Evolutionary conservation across 2,329 filamentous ascomycete genomes (phyloP), one percentile per base, ranked within the genome.

Genomic region (Ophiostoma sp.): DNA sequence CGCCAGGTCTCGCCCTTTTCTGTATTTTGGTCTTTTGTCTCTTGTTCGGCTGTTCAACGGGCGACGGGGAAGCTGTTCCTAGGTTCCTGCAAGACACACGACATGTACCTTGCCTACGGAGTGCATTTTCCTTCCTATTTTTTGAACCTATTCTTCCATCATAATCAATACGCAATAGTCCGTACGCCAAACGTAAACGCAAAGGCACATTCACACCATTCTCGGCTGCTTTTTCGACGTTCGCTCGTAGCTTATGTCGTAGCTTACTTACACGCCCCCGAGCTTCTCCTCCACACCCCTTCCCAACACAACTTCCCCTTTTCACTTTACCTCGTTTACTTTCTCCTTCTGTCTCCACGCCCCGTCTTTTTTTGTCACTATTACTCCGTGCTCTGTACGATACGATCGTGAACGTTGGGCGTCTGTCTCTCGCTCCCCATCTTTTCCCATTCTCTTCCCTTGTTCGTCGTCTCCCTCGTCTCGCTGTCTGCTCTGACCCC

Each of bases 61-160:
- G 61, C 33, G 42, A 48, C 63, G 42, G 64, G 64, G 42, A 50
- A 50, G 64, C 17, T 69, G 42, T 69, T 69, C 64, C 64, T 69
- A 31, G 25, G 42, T 52, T 50, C 42, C 42, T 22, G 64, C 64
- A 42, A 64, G 59, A 64, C 59, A 64, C 33, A 42, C 50, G 50
- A 28, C 50, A 50, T n/a, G 36, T 28, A 22, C 39, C 22, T 36
- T 33, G 25, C 28, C 7, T 33, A n/a, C 28, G n/a, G 9, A 15
- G n/a, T 45, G 25, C 22, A 28, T 42, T 36, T 55, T 1, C 8
- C 7, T 17, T 17, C 39, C 8, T 19, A 17, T 25, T 15, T 25
- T 22, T 36, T 22, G 3, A 28, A n/a, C 19, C 42, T 36, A 50
- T 63, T 36, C 22, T 50, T 28, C 15, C 22, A 48, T 55, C 19